Conservation (phyloP, 2,329 filamentous ascomycete species). For the Fusarium dlaminii region DNA sequence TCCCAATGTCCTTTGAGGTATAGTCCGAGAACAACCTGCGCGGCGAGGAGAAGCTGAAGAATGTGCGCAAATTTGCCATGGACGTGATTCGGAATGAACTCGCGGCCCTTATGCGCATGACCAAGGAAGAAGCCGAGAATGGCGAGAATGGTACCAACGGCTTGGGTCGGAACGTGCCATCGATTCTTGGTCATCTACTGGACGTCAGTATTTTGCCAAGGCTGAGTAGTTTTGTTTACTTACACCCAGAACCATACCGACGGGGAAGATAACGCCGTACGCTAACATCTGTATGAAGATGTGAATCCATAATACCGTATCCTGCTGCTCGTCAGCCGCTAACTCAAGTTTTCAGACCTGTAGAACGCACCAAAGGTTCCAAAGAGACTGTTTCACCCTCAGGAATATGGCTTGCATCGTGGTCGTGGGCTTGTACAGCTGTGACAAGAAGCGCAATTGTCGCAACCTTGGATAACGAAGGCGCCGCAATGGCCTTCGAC, state of each 20-base stretch:
- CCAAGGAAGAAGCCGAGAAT: conserved; percentile 90
- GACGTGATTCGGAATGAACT: conserved; percentile 79
- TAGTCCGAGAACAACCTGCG: conserved; percentile 81
- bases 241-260: conserved; percentile 95
- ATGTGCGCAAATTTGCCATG: conserved; percentile 83
- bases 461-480: conserved; percentile 29
- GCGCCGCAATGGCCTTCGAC: conserved; percentile 23
- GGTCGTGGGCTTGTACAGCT: conserved; percentile 56
- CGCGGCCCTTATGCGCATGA: conserved; percentile 87
- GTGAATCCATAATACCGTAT: conserved; percentile 90
- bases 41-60: conserved; percentile 80
- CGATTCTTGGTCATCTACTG: conserved; percentile 82
- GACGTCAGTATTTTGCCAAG: background rate
- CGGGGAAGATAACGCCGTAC: conserved; percentile 91
- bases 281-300: conserved; percentile 88
- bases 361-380: conserved; percentile 73
- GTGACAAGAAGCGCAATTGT: conserved; percentile 38
- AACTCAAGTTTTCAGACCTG: background rate
- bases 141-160: conserved; percentile 77
- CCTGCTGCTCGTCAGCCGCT: conserved; percentile 59
- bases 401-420: conserved; percentile 64
- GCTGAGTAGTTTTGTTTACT: conserved; percentile 45
- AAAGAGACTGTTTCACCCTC: conserved; percentile 75
- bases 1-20: conserved; percentile 93
- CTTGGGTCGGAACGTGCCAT: conserved; percentile 94